Base-by-base conservation (phyloP, 1,139 yeast species). In the Hyphopichia fennica region DNA sequence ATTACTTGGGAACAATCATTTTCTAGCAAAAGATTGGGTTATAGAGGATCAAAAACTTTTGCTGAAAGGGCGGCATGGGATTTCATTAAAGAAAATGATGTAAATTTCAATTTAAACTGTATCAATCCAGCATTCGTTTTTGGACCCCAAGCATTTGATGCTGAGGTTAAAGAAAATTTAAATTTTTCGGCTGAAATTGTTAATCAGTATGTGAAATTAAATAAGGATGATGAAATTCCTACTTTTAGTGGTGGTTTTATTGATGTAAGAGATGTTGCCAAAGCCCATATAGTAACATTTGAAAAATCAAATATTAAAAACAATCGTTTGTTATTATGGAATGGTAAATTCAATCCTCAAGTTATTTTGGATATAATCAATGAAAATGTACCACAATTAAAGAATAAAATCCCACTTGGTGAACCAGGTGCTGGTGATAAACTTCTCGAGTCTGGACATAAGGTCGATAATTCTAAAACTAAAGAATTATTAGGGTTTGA, bases 71-170 rank as follows among this genome's bases (percentile, higher is more conserved):
- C 53, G 23, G 72, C 72, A 1, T 68, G 75, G 75, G 61, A 66
- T 22, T 65, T 61, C 41, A 41, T 58, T 8, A 47, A 51, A 32
- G 43, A 47, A 8, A 54, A 65, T 28, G 62, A 63, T 3, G 73
- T 77, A 13, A 58, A 57, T 20, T 80, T 79, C 51, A 60, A 60
- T 7, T 51, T 81, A 23, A 57, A 73, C 10, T 65, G 75, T 1
- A 69, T 79, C 7, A 71, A 69, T 45, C 84, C 84, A n/a, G 72
- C 69, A 19, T 76, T 63, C 48, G 80, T 77, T 4, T 69, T 72
- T 49, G 78, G 77, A 1, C 75, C 76, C 0, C 77, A 71, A 49
- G 64, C 68, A 0, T 62, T 60, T 41, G 64, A 57, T 40, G 42
- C 48, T 13, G 63, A 59, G 40, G 67, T 62, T 27, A 62, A 57